Base-by-base conservation (phyloP, 495 filamentous ascomycete species). In the Staphylotrichum tortipilum region DNA sequence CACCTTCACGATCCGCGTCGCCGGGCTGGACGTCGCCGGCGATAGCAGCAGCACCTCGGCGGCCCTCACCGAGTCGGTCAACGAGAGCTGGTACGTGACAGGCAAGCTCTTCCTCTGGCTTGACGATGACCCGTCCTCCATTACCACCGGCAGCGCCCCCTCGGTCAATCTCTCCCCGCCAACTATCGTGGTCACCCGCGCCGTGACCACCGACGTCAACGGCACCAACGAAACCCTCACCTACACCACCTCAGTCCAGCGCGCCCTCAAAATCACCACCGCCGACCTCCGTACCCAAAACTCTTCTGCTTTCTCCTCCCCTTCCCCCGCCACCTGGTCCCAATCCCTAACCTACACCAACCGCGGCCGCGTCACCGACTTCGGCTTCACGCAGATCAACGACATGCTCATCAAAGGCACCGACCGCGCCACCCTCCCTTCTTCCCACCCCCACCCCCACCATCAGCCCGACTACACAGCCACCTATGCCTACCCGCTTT, bases 101-200 rank as follows among this genome's bases (percentile, higher is more conserved):
- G 89, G 87, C 6, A 91, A 88, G 43, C 74, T 94, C 17, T 90
- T 94, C 58, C 54, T 90, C 9, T 94, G 85, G 76, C 67, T 81
- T 2, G 79, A 81, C 52, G 54, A 60, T 4, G 54, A 69, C 0
- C 47, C 58, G 11, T 62, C 61, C 3, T 75, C 68, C n/a, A 60
- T 78, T 31, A 80, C 81, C 0, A 81, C 72, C 2, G 76, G 78
- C 2, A 42, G 52, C 21, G 39, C 33, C 14, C 69, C 73, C 0
- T 49, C 59, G 5, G 68, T 70, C 45, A 50, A 11, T 19, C 26
- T 53, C 22, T 23, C 36, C 0, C 24, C 36, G 5, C 69, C 73
- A 0, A 35, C 50, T 12, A 70, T 71, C 44, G 44, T 3, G 11
- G n/a, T 61, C 39, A 60, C 57, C 9, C 75, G 75, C 45, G 42